Evolutionary conservation across 2,329 filamentous ascomycete genomes (phyloP).

Genomic region (Sporothrix brunneoviolacea): DNA sequence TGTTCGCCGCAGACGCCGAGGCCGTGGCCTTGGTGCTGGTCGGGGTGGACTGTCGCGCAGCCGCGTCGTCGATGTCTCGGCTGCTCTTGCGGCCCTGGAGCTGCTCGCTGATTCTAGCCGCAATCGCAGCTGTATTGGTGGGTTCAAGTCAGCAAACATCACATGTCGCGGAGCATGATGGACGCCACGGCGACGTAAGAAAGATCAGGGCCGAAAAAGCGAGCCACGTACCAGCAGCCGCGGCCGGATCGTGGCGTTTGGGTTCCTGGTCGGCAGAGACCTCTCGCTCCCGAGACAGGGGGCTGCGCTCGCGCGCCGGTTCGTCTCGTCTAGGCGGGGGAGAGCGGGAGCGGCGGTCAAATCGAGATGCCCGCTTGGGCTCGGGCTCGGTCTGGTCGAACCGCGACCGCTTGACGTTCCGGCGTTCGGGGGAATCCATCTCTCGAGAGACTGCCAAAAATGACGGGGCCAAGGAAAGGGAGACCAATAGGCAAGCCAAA

Average conservation of each 20-base stretch:
- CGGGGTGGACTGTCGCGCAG: conserved; percentile 58
- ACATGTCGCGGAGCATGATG: too few species aligned
- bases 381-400: conserved; percentile 90
- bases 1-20: conserved; percentile 40
- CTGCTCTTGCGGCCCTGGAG: conserved; percentile 82
- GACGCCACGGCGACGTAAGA: too few species aligned
- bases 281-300: conserved; percentile 46
- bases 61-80: conserved; percentile 83
- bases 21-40: conserved; percentile 34
- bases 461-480: background rate
- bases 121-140: conserved; percentile 68
- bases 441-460: too few species aligned
- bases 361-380: conserved; percentile 68
- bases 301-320: conserved; percentile 71
- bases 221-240: conserved; percentile 61
- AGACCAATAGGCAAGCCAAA: too few species aligned
- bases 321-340: conserved; percentile 64
- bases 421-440: conserved; percentile 75
- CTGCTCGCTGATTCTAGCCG: conserved; percentile 78
- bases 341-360: conserved; percentile 87
- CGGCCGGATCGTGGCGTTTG: conserved; percentile 58
- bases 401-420: conserved; percentile 73
- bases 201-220: background rate
- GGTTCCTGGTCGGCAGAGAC: conserved; percentile 32
- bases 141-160: background rate